These are phyloP conservation scores for Candida sakaeoensis DNA, from an alignment of 805 yeast species.

Conservation along the genomic window DNA sequence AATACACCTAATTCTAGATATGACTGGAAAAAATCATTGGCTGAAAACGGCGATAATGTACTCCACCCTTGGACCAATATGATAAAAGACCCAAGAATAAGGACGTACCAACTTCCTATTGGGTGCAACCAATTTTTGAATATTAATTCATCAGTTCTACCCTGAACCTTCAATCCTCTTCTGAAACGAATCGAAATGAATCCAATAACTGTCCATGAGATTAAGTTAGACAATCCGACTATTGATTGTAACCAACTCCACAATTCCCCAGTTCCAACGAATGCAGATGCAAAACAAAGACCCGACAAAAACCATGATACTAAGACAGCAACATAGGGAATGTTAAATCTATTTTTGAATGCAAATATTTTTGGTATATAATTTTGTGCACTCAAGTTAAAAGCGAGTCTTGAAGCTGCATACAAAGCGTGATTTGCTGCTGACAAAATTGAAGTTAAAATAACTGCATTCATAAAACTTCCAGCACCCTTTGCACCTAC, in stretches of 20 bases:
- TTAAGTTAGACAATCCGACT: constrained; percentile 51
- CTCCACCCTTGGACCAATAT: constrained; percentile 55
- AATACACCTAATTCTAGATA: constrained; percentile 47
- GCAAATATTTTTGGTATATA: constrained; percentile 43
- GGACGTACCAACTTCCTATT: constrained; percentile 43
- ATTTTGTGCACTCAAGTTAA: constrained; percentile 48
- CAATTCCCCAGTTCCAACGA: constrained; percentile 49
- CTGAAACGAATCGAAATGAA: constrained; percentile 49
- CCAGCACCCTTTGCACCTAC: constrained; percentile 42
- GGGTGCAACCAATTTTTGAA: constrained; percentile 52
- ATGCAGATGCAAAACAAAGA: constrained; percentile 57
- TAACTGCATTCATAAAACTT: constrained; percentile 50
- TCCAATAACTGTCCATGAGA: constrained; percentile 49
- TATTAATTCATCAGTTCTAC: constrained; percentile 37
- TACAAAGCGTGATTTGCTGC: constrained; percentile 54
- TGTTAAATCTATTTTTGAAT: constrained; percentile 37
- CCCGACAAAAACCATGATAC: constrained; percentile 55
- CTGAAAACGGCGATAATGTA: constrained; percentile 44
- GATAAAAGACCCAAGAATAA: constrained; percentile 39
- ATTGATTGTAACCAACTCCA: constrained; percentile 53
- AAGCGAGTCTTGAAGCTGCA: constrained; percentile 49
- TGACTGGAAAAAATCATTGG: constrained; percentile 38
- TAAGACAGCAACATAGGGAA: constrained; percentile 48
- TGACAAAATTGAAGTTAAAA: constrained; percentile 51
- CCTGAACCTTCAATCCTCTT: constrained; percentile 42